These are phyloP conservation scores for Fusarium sp. DNA, from an alignment of 2,329 filamentous ascomycete genomes.

Conservation along the genomic window DNA sequence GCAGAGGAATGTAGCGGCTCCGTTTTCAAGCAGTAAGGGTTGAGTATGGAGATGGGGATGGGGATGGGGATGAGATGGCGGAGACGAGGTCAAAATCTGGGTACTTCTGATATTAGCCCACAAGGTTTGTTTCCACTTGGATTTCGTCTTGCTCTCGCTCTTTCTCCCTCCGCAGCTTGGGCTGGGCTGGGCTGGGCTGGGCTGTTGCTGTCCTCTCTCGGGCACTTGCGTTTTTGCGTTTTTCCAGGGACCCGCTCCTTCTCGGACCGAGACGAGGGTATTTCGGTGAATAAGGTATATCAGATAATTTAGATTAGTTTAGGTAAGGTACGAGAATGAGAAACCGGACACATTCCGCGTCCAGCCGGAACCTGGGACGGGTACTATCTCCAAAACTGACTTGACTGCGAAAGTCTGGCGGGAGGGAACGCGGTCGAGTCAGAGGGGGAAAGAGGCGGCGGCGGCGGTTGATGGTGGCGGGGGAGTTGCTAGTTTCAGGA, in stretches of 20 bases:
- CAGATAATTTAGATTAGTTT: background rate
- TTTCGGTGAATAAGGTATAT: conserved; percentile 18
- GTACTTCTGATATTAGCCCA: conserved; percentile 23
- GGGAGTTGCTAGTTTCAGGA: conserved; percentile 30
- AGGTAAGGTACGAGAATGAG: conserved; percentile 4
- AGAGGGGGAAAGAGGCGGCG: conserved; percentile 2
- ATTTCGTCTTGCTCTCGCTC: background rate
- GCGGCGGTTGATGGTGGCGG: conserved; percentile 7
- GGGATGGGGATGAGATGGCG: conserved; percentile 12
- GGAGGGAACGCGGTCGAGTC: conserved; percentile 3
- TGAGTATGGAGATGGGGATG: conserved; percentile 1
- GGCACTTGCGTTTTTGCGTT: conserved; percentile 20
- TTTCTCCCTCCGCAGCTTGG: background rate
- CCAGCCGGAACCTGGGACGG: conserved; percentile 4
- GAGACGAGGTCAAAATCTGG: conserved; percentile 22
- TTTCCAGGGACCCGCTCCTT: conserved; percentile 27
- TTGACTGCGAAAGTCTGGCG: background rate
- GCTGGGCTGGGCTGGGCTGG: background rate
- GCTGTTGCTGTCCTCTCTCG: conserved; percentile 1
- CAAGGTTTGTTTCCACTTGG: conserved; percentile 25
- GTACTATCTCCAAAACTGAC: conserved; percentile 5
- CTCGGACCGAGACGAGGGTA: conserved; percentile 32
- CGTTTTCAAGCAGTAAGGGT: conserved; percentile 9
- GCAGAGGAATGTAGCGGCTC: conserved; percentile 10
- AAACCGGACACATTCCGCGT: conserved; percentile 13